phyloP scores from a whole-genome alignment of 2,329 filamentous ascomycete species.

The Claviceps maximensis region DNA sequence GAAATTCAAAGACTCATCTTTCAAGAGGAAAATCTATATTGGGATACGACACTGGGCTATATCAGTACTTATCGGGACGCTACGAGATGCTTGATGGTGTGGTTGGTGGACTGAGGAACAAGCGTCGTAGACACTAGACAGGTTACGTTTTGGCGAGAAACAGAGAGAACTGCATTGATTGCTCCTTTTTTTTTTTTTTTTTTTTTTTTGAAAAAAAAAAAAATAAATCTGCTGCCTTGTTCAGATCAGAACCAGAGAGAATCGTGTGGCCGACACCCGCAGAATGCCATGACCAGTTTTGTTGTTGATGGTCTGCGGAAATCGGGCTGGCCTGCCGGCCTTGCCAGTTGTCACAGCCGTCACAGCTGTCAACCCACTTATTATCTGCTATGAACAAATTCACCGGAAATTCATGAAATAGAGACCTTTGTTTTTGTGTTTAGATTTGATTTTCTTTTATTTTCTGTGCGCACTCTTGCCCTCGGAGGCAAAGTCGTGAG shows the following conservation, averaged over 20 bases:
- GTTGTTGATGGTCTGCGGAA: not conserved
- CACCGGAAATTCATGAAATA: not conserved
- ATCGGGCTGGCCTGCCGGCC: not conserved
- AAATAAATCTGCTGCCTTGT: not conserved
- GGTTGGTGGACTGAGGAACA: not conserved
- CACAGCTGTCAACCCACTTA: conserved; percentile 1
- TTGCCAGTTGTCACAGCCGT: conserved; percentile 3
- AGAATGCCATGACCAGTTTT: not conserved
- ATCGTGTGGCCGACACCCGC: not conserved
- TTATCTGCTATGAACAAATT: not conserved
- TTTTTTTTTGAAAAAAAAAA: no score
- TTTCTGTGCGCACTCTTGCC: not conserved
- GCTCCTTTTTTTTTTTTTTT: not conserved
- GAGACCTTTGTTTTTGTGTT: not conserved
- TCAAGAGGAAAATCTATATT: not conserved
- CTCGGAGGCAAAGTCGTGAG: not conserved
- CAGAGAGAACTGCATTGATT: not conserved
- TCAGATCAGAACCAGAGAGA: not conserved
- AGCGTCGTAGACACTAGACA: not conserved
- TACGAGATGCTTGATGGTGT: not conserved
- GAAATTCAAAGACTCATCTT: not conserved
- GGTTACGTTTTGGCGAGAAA: not conserved
- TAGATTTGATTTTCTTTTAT: not conserved
- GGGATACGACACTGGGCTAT: not conserved
- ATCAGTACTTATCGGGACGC: not conserved